A percentile compares a stretch with the other conserved stretches of the same genome.
Conservation (phyloP, 2,329 filamentous ascomycete genomes). For the Hypoxylon sp. region DNA sequence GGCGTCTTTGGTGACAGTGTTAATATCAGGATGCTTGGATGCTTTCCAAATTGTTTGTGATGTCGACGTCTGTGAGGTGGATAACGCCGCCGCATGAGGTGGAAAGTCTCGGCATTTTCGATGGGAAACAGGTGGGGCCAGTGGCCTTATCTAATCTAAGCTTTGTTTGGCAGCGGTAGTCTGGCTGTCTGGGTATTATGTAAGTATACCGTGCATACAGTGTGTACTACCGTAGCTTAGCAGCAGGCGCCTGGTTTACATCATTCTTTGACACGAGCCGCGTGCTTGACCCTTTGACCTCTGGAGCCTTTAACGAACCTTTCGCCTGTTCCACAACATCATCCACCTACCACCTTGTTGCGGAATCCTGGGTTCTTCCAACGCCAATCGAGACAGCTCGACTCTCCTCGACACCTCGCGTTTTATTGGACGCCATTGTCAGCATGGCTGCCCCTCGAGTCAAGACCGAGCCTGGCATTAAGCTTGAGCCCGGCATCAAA, state of each 20-base stretch:
- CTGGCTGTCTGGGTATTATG: background rate
- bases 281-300: constrained; percentile 10
- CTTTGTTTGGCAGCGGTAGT: background rate
- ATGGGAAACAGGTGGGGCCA: constrained; percentile 27
- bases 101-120: constrained; percentile 9
- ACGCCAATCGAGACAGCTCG: constrained; percentile 17
- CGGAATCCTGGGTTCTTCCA: constrained; percentile 3
- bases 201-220: background rate
- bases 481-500: constrained; percentile 52
- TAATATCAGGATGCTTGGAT: constrained; percentile 33
- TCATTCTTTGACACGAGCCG: constrained; percentile 40
- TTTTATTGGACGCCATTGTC: constrained; percentile 25
- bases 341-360: constrained; percentile 2
- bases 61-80: constrained; percentile 6
- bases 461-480: constrained; percentile 48
- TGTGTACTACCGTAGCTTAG: constrained; percentile 5
- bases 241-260: constrained; percentile 21
- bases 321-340: constrained; percentile 19
- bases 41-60: constrained; percentile 23
- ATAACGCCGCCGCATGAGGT: constrained; percentile 5
- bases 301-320: background rate
- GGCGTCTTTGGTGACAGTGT: background rate
- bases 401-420: background rate
- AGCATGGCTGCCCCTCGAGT: constrained; percentile 50
- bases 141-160: constrained; percentile 38